phyloP scores from a whole-genome alignment of 179 eudicot genomes.

The Nepenthes alata region DNA sequence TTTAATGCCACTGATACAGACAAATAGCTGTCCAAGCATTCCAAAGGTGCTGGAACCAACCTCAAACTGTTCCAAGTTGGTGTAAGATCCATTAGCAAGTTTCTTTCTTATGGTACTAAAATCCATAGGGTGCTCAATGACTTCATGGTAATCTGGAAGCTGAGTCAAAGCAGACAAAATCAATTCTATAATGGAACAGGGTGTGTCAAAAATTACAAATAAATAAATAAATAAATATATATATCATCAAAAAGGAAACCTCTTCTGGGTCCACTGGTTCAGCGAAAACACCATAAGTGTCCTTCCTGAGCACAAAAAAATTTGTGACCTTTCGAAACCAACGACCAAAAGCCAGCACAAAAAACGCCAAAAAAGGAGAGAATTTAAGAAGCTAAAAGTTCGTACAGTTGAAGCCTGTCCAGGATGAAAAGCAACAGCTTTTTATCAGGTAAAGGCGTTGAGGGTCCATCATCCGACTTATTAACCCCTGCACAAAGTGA shows the following conservation, averaged over 20 bases:
- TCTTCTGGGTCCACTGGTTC: constrained; percentile 90
- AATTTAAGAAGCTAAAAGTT: constrained; percentile 1
- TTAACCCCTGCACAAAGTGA: constrained; percentile 11
- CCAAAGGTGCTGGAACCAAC: constrained; percentile 24
- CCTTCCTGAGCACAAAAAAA: constrained; percentile 54
- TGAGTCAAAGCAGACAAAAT: constrained; percentile 9
- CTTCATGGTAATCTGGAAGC: constrained; percentile 87
- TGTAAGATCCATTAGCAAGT: constrained; percentile 43
- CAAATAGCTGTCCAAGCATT: no score
- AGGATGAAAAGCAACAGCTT: constrained; percentile 88
- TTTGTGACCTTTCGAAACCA: constrained; percentile 8
- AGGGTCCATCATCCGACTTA: constrained; percentile 38
- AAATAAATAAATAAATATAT: no score
- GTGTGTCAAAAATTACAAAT: background rate
- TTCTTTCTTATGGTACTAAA: constrained; percentile 83
- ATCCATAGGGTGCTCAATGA: constrained; percentile 79
- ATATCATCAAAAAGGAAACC: constrained; percentile 25
- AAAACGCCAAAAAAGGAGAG: constrained; percentile 9
- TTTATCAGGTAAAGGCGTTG: constrained; percentile 84
- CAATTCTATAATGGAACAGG: background rate
- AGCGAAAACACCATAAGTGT: constrained; percentile 75
- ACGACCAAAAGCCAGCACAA: constrained; percentile 6
- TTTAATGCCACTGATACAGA: no score
- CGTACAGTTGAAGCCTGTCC: constrained; percentile 98
- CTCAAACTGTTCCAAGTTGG: constrained; percentile 72